Percentiles rank a stretch among this genome's conserved stretches.
phyloP scores from a whole-genome alignment of 345 rosid genomes.

The Arabis hirsuta region DNA sequence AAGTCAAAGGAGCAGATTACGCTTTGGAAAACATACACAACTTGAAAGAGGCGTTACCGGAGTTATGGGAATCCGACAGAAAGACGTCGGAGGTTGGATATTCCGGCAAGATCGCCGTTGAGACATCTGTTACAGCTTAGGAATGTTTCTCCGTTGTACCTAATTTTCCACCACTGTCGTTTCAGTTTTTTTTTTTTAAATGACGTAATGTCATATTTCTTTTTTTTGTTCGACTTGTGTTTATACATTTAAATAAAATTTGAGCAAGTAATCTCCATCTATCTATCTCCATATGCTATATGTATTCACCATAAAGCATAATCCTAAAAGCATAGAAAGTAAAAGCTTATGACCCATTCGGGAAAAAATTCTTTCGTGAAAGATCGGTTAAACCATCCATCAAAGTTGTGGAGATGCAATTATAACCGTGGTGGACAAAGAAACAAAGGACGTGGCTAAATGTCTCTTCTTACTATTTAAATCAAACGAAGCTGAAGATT shows the following conservation, averaged over 20 bases:
- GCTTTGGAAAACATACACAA: slow-evolving; percentile 88
- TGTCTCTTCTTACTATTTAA: no score
- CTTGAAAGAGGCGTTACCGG: slow-evolving; percentile 76
- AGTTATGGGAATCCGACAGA: slow-evolving; percentile 60
- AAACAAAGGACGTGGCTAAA: no score
- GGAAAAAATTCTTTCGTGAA: no score
- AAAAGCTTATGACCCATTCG: no score
- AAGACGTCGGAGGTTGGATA: slow-evolving; percentile 56
- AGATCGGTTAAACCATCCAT: no score
- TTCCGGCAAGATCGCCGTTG: slow-evolving; percentile 59
- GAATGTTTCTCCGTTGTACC: slow-evolving; percentile 28
- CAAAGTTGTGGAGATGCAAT: no score
- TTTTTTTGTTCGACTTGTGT: slow-evolving; percentile 21
- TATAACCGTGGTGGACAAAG: no score
- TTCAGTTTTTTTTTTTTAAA: slow-evolving; percentile 32
- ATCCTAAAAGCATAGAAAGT: no score
- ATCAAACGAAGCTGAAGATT: no score
- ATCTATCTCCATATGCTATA: no score
- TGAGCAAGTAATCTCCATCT: slow-evolving; percentile 10
- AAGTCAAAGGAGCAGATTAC: slow-evolving; percentile 82
- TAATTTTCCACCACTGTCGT: slow-evolving; percentile 32
- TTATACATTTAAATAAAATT: slow-evolving; percentile 30
- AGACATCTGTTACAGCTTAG: slow-evolving; percentile 81
- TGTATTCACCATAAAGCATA: no score
- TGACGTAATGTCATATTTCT: slow-evolving; percentile 43